Evolutionary conservation across 2,329 filamentous ascomycete genomes (phyloP), one percentile per base, ranked within the genome.

Genomic region (Aspergillus sp.): DNA sequence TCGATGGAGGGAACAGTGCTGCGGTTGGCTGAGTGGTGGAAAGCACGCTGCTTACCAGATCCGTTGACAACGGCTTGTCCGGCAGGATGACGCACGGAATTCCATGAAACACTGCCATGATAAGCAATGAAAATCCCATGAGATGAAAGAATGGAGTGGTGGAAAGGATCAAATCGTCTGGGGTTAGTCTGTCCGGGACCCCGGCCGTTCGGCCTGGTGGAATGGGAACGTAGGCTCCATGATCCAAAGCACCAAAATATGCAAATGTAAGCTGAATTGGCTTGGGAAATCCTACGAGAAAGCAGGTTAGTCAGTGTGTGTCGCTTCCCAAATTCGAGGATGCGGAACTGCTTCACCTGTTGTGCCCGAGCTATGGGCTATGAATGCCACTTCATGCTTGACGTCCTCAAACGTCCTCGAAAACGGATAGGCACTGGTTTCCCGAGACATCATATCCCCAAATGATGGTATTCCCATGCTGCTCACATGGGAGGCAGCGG

Each of bases 281-380:
- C 29, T 61, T 57, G 2, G 58, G 57, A 6, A 49, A 28, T 30
- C 56, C 55, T 19, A 42, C 19, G 19, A 19, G 19, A 19, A 19
- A 19, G 19, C 19, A 19, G 19, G 5, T 7, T 6, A 42, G 29
- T 40, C n/a, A 32, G 32, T 29, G 27, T 19, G 19, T 19, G 19
- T 19, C 19, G 2, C 19, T 19, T 19, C 2, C 19, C 19, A 19
- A 19, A 19, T 19, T 19, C 19, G 19, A 19, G 19, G 19, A 19
- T 19, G 19, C 19, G 19, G 19, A 19, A 35, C 10, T 29, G 27
- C 47, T 50, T 35, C 41, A 57, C 63, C 63, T 12, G 63, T 65
- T 6, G 62, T 63, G 4, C 64, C 64, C 5, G 63, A 66, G 12
- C 62, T 66, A 43, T 66, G 64, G 32, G 62, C 57, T 10, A 65